These are phyloP conservation scores for Pseudozyma pruni DNA, from an alignment of 1,284 basidiomycete species.

Conservation along the genomic window DNA sequence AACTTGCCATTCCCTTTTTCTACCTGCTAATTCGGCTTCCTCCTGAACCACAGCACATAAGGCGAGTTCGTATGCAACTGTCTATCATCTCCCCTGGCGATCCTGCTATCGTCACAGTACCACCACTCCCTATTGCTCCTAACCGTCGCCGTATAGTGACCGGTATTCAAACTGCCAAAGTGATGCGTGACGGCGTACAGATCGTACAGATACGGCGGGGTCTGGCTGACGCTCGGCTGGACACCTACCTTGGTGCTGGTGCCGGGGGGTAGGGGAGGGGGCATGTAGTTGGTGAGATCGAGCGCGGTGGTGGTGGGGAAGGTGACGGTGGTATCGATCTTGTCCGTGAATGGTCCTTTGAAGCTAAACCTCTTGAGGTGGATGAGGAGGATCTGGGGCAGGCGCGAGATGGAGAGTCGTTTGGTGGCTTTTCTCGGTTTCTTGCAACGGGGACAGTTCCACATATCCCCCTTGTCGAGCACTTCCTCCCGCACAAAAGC, in stretches of 20 bases:
- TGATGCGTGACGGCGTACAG: constrained; percentile 69
- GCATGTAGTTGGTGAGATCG: constrained; percentile 92
- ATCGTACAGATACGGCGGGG: constrained; percentile 69
- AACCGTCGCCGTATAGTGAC: constrained; percentile 67
- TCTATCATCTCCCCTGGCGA: constrained; percentile 49
- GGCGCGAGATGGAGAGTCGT: constrained; percentile 83
- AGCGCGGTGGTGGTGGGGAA: constrained; percentile 81
- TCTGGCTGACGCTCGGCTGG: constrained; percentile 48
- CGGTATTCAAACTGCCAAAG: constrained; percentile 65
- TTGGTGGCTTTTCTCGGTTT: constrained; percentile 83
- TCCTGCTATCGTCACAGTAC: constrained; percentile 65
- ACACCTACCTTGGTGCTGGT: constrained; percentile 17
- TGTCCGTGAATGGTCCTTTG: constrained; percentile 92
- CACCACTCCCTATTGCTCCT: constrained; percentile 58
- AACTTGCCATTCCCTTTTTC: neutral
- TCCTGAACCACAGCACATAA: constrained; percentile 63
- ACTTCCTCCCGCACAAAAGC: constrained; percentile 90
- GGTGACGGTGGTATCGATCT: constrained; percentile 70
- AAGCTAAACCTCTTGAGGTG: constrained; percentile 96
- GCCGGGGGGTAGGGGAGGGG: constrained; percentile 70
- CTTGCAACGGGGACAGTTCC: constrained; percentile 90
- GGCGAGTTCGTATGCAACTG: constrained; percentile 58
- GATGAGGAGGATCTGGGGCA: constrained; percentile 91
- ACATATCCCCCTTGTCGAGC: constrained; percentile 92
- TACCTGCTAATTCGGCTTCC: constrained; percentile 13